Base-by-base conservation (phyloP, 495 filamentous ascomycete genomes). In the Sordaria brevicollis region DNA sequence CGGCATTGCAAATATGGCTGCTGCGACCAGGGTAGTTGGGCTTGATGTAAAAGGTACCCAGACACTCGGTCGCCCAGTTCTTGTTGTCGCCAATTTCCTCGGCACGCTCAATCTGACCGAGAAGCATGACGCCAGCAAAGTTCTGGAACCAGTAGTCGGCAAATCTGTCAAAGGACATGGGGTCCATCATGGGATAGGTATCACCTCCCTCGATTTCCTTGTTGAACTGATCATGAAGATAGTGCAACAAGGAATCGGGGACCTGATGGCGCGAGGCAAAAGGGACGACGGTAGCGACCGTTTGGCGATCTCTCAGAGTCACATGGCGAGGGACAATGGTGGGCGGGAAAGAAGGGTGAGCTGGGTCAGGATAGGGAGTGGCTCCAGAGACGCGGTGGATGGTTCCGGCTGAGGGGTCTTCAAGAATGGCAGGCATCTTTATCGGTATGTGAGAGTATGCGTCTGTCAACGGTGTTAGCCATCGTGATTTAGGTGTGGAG, bases 21-120 rank as follows among this genome's bases (percentile, higher is more conserved):
- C 92, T 96, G 68, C 96, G 87, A 54, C 95, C 95, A 9, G 95
- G 95, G 81, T 99, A 99, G 79, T 99, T 98, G 43, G 95, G 94
- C 79, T 96, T 93, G 81, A 98, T 91, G 78, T 96, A 97, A 76
- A 97, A 99, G 73, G 93, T 97, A 62, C 95, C 95, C 41, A 98
- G 83, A 75, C 94, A 97, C 71, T 91, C 83, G 71, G 88, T 90
- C 67, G 88, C 84, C 95, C 95, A 99, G 77, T 96, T 90, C 70
- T 87, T 87, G 73, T 92, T 87, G 69, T 90, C 85, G 35, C 85
- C 84, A 43, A 86, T 86, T 38, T 90, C 86, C 66, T 80, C 83
- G 43, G 85, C 80, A 62, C 79, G 79, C 67, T 85, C 83, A 62
- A 94, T 88, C 71, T 91, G 88, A 17, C 95, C 95, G 15, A 96